A percentile compares a stretch with the other conserved stretches of the same genome.
phyloP scores from a whole-genome alignment of 139 green algal genomes.

The Chlorella sorokiniana region DNA sequence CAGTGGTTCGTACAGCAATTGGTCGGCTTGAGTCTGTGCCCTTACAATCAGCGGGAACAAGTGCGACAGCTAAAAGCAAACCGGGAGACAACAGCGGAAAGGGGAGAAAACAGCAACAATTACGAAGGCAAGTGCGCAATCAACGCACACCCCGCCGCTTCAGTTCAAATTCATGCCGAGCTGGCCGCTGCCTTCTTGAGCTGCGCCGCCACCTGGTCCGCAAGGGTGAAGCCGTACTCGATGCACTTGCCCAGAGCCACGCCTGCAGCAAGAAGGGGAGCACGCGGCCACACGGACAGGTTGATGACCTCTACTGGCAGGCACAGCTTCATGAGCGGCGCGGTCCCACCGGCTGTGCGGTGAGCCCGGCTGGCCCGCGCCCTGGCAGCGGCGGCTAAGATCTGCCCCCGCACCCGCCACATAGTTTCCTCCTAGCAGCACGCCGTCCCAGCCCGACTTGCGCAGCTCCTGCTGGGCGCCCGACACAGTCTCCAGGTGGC shows the following conservation, averaged over 20 bases:
- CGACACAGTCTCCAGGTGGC: slow-evolving; percentile 75
- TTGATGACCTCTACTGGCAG: not conserved
- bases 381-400: not conserved
- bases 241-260: slow-evolving; percentile 91
- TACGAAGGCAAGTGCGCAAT: too few relatives aligned
- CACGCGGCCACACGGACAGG: not conserved
- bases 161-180: not conserved
- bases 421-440: slow-evolving; percentile 98
- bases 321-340: not conserved
- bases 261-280: slow-evolving; percentile 48
- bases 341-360: not conserved
- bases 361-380: not conserved
- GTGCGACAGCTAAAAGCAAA: too few relatives aligned
- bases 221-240: slow-evolving; percentile 30
- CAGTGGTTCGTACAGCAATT: too few relatives aligned
- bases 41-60: too few relatives aligned
- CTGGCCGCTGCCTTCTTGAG: slow-evolving; percentile 10
- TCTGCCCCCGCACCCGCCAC: slow-evolving; percentile 75
- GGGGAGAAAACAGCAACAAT: too few relatives aligned
- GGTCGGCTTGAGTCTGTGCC: too few relatives aligned
- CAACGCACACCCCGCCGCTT: too few relatives aligned
- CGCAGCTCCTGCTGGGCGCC: slow-evolving; percentile 61
- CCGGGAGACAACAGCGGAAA: too few relatives aligned
- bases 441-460: slow-evolving; percentile 65
- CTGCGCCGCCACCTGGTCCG: slow-evolving; percentile 15